Evolutionary conservation across 345 rosid genomes (phyloP).

Genomic region (Excoecaria agallocha): DNA sequence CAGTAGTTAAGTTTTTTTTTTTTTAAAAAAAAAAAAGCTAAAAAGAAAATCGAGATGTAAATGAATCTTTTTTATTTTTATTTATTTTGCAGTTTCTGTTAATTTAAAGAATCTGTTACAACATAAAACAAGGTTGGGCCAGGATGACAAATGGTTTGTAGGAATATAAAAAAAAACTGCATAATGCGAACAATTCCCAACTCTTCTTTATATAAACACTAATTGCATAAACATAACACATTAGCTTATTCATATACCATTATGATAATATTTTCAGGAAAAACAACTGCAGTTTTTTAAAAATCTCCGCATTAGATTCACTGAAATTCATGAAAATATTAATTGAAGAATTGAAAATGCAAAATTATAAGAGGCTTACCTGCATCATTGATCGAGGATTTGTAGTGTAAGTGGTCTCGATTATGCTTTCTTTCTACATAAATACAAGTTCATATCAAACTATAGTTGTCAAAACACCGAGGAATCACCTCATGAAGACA

Average conservation of each 20-base stretch:
- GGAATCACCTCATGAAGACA: not conserved
- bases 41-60: too few relatives aligned
- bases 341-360: not conserved
- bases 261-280: not conserved
- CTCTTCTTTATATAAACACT: not conserved
- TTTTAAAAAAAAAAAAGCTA: too few relatives aligned
- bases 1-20: too few relatives aligned
- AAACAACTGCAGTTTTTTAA: not conserved
- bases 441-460: not conserved
- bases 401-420: constrained; percentile 83
- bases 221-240: not conserved
- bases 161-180: too few relatives aligned
- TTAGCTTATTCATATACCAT: not conserved
- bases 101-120: too few relatives aligned
- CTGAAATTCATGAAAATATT: not conserved
- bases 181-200: too few relatives aligned
- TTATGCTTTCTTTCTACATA: constrained; percentile 67
- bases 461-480: not conserved
- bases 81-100: too few relatives aligned
- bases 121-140: too few relatives aligned
- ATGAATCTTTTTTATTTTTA: too few relatives aligned
- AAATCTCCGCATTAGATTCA: not conserved
- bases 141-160: too few relatives aligned
- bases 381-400: constrained; percentile 95
- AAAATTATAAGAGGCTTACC: constrained; percentile 37